Percentiles rank a stretch among this genome's conserved stretches.
These are phyloP conservation scores for Rhizopogon vulgaris DNA, from an alignment of 768 basidiomycete genomes.

Conservation along the genomic window DNA sequence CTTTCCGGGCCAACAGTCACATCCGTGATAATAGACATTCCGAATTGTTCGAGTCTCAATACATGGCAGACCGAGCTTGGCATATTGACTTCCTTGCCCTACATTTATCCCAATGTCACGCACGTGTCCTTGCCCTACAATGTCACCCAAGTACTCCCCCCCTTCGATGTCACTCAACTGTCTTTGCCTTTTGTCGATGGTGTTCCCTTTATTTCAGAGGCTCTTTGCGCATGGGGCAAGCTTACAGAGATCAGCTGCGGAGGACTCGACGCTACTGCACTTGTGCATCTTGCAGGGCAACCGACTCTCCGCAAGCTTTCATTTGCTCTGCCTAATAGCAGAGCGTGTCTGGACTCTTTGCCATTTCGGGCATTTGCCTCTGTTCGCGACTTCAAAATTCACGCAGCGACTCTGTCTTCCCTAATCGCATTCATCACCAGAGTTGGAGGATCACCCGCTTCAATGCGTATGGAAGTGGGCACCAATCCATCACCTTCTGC, in stretches of 20 bases:
- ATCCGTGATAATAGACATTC: background rate
- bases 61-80: background rate
- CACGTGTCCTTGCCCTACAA: background rate
- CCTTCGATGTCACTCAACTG: background rate
- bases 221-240: constrained; percentile 2
- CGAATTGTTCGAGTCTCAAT: background rate
- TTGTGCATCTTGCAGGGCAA: background rate
- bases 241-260: background rate
- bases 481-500: background rate
- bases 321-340: background rate
- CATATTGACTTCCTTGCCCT: constrained; percentile 1
- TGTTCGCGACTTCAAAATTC: background rate
- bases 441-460: background rate
- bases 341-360: background rate
- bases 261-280: background rate
- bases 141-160: no score
- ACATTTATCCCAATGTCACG: constrained; percentile 1
- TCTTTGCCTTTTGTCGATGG: background rate
- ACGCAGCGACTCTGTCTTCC: background rate
- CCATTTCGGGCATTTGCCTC: background rate
- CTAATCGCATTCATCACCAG: background rate
- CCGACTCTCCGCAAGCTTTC: background rate
- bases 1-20: constrained; percentile 3
- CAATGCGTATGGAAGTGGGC: background rate
- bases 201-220: background rate